Percentiles rank a stretch among this genome's conserved stretches.
Conservation (phyloP, 345 rosid species). For the Eucalyptus albens region DNA sequence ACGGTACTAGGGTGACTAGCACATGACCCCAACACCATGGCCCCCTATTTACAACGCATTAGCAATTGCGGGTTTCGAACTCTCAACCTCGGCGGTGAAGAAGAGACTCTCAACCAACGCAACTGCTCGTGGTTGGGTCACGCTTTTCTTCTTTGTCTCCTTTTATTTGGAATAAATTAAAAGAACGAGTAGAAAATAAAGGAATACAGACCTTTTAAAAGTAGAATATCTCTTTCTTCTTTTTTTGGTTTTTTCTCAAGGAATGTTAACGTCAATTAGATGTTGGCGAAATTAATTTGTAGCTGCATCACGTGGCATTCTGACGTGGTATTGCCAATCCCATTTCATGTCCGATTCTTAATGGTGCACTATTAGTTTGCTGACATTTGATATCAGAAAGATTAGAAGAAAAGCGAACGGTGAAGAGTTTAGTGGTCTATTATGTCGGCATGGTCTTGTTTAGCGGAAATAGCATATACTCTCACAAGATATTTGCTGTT, state of each 20-base stretch:
- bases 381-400: background rate
- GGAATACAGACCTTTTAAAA: background rate
- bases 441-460: background rate
- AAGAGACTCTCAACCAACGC: no score
- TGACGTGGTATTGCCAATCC: background rate
- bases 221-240: background rate
- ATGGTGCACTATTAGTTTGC: background rate
- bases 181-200: background rate
- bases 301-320: background rate
- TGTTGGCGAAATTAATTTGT: background rate
- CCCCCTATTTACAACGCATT: no score
- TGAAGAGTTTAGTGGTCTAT: background rate
- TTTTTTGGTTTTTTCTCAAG: background rate
- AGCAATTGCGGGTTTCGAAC: fast-evolving
- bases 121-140: fast-evolving
- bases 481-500: background rate
- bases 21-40: no score
- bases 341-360: background rate
- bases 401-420: background rate
- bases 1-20: no score
- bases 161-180: background rate
- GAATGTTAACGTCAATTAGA: background rate
- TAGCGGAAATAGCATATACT: background rate
- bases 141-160: background rate
- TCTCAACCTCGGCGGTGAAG: no score